These are phyloP conservation scores for Coniophora puteana DNA, from an alignment of 1,284 basidiomycete species.

Conservation along the genomic window DNA sequence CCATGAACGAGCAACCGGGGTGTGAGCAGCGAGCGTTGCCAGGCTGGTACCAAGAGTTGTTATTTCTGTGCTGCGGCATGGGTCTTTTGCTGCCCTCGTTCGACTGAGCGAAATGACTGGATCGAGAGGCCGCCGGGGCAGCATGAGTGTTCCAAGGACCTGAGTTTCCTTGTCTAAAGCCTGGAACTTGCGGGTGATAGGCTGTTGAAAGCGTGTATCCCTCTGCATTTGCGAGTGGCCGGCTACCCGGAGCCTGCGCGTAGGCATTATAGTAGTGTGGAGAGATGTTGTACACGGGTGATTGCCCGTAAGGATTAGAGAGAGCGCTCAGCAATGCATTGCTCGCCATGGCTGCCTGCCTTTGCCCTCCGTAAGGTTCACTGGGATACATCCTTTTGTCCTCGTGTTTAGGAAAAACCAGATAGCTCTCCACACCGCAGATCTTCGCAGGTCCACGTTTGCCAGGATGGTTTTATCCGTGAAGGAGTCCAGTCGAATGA, in stretches of 20 bases:
- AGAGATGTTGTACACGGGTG: slow-evolving; percentile 27
- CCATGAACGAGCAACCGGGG: slow-evolving; percentile 69
- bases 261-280: slow-evolving; percentile 64
- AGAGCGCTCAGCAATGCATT: no score
- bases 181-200: slow-evolving; percentile 39
- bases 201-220: slow-evolving; percentile 55
- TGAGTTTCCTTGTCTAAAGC: slow-evolving; percentile 13
- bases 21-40: slow-evolving; percentile 64
- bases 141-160: slow-evolving; percentile 5
- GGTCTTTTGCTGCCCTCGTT: slow-evolving; percentile 6
- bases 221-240: slow-evolving; percentile 36
- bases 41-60: slow-evolving; percentile 51
- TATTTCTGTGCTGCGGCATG: slow-evolving; percentile 3
- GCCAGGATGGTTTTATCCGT: no score
- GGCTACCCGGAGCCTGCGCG: slow-evolving; percentile 28
- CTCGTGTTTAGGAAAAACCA: no score
- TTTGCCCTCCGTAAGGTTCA: no score
- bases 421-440: no score
- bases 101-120: slow-evolving; percentile 4
- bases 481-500: no score
- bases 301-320: slow-evolving; percentile 36
- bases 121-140: slow-evolving; percentile 1
- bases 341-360: no score
- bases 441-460: no score
- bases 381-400: no score